These are phyloP conservation scores for Bacidia gigantensis DNA, from an alignment of 495 filamentous ascomycete species.

Conservation along the genomic window DNA sequence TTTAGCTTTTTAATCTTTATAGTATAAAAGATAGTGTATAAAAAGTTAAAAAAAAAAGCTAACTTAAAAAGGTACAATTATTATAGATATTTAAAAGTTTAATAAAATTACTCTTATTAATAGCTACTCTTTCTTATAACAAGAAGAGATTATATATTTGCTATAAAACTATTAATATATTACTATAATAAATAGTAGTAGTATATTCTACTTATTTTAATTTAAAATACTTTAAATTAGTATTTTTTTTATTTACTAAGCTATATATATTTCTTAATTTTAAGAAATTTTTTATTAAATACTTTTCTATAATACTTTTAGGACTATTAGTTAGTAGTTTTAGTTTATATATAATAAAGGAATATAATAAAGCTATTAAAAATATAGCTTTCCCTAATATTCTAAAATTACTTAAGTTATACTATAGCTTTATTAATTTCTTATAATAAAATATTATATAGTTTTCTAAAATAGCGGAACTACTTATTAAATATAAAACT, in stretches of 20 bases:
- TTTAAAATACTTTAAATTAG: background rate
- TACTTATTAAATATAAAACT: background rate
- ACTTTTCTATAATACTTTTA: background rate
- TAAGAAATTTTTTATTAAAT: background rate
- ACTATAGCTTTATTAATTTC: background rate
- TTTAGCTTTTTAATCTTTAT: background rate
- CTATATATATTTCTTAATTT: background rate
- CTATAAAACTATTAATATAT: constrained; percentile 2
- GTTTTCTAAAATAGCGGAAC: background rate
- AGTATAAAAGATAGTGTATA: background rate
- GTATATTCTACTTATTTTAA: constrained; percentile 4
- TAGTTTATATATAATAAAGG: background rate
- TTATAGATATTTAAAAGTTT: constrained; percentile 5
- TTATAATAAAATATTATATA: background rate
- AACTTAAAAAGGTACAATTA: background rate
- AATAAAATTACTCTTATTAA: constrained; percentile 7
- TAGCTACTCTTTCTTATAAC: background rate
- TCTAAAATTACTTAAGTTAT: background rate
- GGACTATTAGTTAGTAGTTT: background rate
- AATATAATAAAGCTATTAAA: background rate
- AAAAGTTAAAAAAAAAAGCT: constrained; percentile 4
- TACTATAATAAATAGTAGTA: constrained; percentile 1
- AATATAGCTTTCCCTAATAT: background rate
- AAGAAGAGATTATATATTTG: constrained; percentile 5
- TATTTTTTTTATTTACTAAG: background rate